Conservation (phyloP, 768 basidiomycete genomes). For the Inosperma sp. region DNA sequence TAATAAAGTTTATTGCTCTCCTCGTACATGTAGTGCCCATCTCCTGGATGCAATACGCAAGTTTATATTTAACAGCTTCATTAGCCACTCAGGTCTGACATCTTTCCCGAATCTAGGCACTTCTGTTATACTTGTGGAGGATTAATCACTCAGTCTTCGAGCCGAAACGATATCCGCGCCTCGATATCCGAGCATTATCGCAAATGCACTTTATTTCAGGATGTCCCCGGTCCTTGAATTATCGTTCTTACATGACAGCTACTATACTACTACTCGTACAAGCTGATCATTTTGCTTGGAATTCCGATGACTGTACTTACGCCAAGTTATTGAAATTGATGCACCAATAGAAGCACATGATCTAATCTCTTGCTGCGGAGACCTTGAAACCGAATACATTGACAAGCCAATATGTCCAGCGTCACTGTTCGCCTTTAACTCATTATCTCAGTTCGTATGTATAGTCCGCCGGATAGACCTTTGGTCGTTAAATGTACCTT, state of each 20-base stretch:
- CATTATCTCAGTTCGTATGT: slow-evolving; percentile 23
- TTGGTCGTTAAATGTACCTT: slow-evolving; percentile 82
- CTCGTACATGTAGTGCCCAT: slow-evolving; percentile 36
- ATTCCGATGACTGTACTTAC: too few species aligned
- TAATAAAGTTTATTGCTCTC: background rate
- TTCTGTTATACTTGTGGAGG: slow-evolving; percentile 51
- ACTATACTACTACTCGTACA: background rate
- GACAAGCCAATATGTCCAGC: background rate
- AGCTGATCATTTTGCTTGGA: too few species aligned
- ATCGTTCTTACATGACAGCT: background rate
- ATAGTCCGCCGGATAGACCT: slow-evolving; percentile 62
- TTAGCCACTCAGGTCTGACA: background rate
- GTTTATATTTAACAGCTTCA: slow-evolving; percentile 17
- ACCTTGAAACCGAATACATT: slow-evolving; percentile 3
- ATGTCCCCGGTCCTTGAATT: background rate
- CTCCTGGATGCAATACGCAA: slow-evolving; percentile 50
- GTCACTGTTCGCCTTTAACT: too few species aligned
- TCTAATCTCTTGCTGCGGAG: too few species aligned
- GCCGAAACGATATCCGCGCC: background rate
- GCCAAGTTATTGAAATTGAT: too few species aligned
- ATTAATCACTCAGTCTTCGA: slow-evolving; percentile 31
- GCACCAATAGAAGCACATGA: too few species aligned
- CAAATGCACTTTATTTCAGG: slow-evolving; percentile 10
- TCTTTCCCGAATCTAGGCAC: slow-evolving; percentile 27
- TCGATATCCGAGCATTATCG: slow-evolving; percentile 13